These are phyloP conservation scores for Microdochium bolleyi DNA, from an alignment of 2,329 filamentous ascomycete genomes.

Conservation along the genomic window DNA sequence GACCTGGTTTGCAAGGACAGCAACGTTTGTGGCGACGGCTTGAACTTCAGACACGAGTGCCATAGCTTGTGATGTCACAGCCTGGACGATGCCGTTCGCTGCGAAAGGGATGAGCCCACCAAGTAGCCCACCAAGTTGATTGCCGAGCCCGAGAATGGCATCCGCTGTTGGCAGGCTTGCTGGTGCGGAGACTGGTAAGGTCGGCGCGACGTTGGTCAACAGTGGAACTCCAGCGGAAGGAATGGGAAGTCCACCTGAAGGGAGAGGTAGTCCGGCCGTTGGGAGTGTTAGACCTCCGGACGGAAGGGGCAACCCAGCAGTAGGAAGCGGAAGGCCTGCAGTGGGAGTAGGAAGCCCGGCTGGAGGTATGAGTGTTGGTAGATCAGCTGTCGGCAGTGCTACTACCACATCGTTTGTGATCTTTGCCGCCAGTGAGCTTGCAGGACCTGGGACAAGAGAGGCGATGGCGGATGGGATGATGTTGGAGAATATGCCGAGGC, in stretches of 20 bases:
- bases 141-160: conserved; percentile 6
- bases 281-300: neutral
- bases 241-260: neutral
- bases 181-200: conserved; percentile 6
- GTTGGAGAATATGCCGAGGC: conserved; percentile 7
- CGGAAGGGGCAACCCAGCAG: neutral
- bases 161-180: conserved; percentile 8
- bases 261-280: neutral
- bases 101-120: conserved; percentile 6
- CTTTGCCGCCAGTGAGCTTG: conserved; percentile 7
- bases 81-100: conserved; percentile 9
- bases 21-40: conserved; percentile 13
- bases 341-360: neutral
- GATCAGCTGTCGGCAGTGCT: neutral
- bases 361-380: neutral
- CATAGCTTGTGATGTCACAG: conserved; percentile 10
- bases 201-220: conserved; percentile 5
- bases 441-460: conserved; percentile 7
- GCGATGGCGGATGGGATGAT: conserved; percentile 6
- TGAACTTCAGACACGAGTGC: conserved; percentile 9
- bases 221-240: conserved; percentile 9
- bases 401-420: conserved; percentile 5
- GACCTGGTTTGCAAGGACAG: conserved; percentile 10
- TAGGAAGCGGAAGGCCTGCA: neutral
- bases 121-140: conserved; percentile 9